phyloP scores from a whole-genome alignment of 78 protist species.

The Bodo saltans region DNA sequence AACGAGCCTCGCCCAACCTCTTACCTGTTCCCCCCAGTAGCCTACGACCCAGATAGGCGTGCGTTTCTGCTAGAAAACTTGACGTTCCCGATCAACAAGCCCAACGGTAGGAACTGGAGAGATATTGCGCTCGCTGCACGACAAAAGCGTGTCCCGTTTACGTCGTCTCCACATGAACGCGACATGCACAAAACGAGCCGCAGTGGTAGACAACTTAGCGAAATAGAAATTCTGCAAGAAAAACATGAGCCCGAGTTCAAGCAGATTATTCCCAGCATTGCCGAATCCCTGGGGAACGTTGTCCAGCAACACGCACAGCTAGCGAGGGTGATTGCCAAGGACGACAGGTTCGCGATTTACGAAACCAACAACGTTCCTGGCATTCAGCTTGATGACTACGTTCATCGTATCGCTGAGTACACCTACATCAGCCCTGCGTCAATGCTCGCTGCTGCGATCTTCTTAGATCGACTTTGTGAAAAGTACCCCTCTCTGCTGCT shows the following conservation, averaged over 20 bases:
- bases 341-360: neutral
- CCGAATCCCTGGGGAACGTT: slow-evolving; percentile 7
- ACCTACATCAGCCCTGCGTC: slow-evolving; percentile 20
- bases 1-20: too few species aligned
- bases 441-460: slow-evolving; percentile 1
- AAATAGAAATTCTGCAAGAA: slow-evolving; percentile 1
- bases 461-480: neutral
- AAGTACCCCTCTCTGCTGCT: neutral
- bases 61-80: too few species aligned
- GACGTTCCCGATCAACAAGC: too few species aligned
- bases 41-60: too few species aligned
- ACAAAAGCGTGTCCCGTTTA: too few species aligned
- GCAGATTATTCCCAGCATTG: slow-evolving; percentile 1
- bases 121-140: too few species aligned
- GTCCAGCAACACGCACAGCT: neutral
- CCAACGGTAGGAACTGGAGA: too few species aligned
- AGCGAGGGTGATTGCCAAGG: neutral
- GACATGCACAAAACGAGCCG: neutral
- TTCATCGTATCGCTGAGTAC: slow-evolving; percentile 10
- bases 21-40: too few species aligned
- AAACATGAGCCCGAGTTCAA: slow-evolving; percentile 11
- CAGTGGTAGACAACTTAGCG: neutral
- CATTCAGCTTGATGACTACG: slow-evolving; percentile 13
- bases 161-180: neutral
- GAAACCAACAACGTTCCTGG: slow-evolving; percentile 21